phyloP scores from a whole-genome alignment of 768 basidiomycete species.

The Lyophyllum atratum region DNA sequence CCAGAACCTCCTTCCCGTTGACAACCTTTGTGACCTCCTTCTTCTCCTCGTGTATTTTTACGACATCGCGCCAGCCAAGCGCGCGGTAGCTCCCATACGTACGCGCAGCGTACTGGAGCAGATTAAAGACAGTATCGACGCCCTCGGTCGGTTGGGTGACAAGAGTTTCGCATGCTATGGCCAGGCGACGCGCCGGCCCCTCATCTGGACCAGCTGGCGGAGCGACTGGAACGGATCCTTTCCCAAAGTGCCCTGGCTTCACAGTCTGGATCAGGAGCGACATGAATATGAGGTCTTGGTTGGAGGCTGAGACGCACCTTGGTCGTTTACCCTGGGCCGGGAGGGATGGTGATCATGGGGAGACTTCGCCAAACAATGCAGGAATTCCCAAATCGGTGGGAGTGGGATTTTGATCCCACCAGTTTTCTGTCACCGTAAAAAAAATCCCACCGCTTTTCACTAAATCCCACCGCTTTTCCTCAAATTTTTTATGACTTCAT shows the following conservation, averaged over 20 bases:
- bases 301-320: background rate
- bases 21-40: constrained; percentile 87
- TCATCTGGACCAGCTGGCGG: constrained; percentile 45
- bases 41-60: constrained; percentile 75
- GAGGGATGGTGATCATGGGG: background rate
- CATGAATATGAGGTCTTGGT: background rate
- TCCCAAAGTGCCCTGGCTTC: constrained; percentile 51
- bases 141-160: constrained; percentile 70
- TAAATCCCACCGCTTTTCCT: background rate
- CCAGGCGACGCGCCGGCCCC: constrained; percentile 57
- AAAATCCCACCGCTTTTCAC: background rate
- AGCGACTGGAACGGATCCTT: constrained; percentile 64
- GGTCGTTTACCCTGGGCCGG: background rate
- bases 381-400: too few relatives aligned
- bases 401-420: background rate
- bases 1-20: constrained; percentile 76
- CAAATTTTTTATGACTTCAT: background rate
- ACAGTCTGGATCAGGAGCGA: background rate
- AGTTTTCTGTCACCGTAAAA: too few relatives aligned
- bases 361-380: too few relatives aligned
- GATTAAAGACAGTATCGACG: constrained; percentile 79
- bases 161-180: constrained; percentile 55
- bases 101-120: constrained; percentile 72
- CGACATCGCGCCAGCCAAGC: constrained; percentile 76
- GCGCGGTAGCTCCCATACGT: constrained; percentile 66